Base-by-base conservation (phyloP, 225 moss, liverwort and hornwort species). In the Physcomitrium patens region DNA sequence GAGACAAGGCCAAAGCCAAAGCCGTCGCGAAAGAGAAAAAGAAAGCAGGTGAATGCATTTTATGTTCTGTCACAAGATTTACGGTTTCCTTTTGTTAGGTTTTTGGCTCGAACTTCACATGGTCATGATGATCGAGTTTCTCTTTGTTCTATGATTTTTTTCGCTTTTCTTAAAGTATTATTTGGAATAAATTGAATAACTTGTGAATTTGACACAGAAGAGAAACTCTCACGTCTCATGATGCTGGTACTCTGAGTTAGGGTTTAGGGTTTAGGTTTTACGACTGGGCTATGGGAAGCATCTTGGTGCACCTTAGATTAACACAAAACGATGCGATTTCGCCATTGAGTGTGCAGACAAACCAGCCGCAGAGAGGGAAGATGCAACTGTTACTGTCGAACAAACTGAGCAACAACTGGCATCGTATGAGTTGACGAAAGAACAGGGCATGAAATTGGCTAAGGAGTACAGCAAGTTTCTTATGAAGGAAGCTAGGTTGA, bases 391-490 rank as follows among this genome's bases (percentile, higher is more conserved):
- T 43, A 75, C 20, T 61, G 60, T 65, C 9, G 62, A 69, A 20
- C 72, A 78, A 69, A 72, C 71, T 50, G 49, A 74, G 63, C 75
- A 76, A 41, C 75, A 76, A 41, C 28, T 43, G 46, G 46, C 58
- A 47, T 4, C 63, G 2, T 65, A 76, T 64, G 79, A 85, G n/a
- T 74, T 93, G 77, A 92, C 89, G 26, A 72, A 77, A 69, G 96
- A 90, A 55, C 88, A 86, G 73, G 96, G 92, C 59, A 84, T 82
- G 90, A 87, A 79, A 53, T 81, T 97, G 50, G 94, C 96, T 0
- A 97, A 97, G 80, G 92, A 91, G 59, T 87, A 90, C 66, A 94
- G 94, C 71, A 86, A 86, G 64, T 82, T 80, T 60, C 81, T 94
- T 9, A 58, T 97, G 80, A 86, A 76, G 49, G 96, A 91, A 76